Conservation (phyloP, 1,284 basidiomycete species). For the Ustilago hordei region DNA sequence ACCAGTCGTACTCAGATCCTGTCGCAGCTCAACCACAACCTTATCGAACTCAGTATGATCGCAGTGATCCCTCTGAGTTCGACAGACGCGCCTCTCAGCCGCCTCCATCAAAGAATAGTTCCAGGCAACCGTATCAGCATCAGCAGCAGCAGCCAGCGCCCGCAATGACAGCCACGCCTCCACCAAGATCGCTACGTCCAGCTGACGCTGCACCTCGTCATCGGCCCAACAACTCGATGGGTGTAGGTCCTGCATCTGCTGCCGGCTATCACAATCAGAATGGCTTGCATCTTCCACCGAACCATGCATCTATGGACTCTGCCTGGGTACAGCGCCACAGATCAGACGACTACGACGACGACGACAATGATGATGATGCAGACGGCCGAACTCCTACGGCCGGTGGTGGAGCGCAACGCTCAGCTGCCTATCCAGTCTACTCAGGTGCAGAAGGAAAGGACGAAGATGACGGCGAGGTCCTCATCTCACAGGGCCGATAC, state of each 20-base stretch:
- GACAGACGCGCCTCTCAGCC: conserved; percentile 6
- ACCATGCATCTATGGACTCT: conserved; percentile 1
- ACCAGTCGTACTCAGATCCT: conserved; percentile 37
- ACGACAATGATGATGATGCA: not conserved
- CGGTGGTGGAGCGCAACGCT: conserved; percentile 5
- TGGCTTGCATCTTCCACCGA: not conserved
- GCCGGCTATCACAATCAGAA: conserved; percentile 7
- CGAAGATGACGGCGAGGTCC: conserved; percentile 32
- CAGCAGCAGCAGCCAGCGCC: conserved; percentile 6
- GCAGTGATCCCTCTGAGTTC: conserved; percentile 9
- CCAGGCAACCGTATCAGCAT: conserved; percentile 12
- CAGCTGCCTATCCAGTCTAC: conserved; percentile 41
- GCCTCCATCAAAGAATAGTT: not conserved
- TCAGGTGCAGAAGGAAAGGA: conserved; percentile 21
- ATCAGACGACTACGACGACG: conserved; percentile 11
- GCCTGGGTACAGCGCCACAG: conserved; percentile 11
- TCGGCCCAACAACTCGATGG: conserved; percentile 16
- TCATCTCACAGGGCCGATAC: conserved; percentile 44
- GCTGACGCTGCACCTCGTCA: conserved; percentile 17
- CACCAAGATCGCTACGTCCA: conserved; percentile 27
- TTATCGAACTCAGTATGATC: conserved; percentile 16
- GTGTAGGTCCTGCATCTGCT: conserved; percentile 14
- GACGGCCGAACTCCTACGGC: conserved; percentile 18
- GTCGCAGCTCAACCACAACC: conserved; percentile 14
- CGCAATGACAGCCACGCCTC: conserved; percentile 10